Evolutionary conservation across 164 flowering plant genomes (phyloP).

Genomic region (Nymphaea colorata): DNA sequence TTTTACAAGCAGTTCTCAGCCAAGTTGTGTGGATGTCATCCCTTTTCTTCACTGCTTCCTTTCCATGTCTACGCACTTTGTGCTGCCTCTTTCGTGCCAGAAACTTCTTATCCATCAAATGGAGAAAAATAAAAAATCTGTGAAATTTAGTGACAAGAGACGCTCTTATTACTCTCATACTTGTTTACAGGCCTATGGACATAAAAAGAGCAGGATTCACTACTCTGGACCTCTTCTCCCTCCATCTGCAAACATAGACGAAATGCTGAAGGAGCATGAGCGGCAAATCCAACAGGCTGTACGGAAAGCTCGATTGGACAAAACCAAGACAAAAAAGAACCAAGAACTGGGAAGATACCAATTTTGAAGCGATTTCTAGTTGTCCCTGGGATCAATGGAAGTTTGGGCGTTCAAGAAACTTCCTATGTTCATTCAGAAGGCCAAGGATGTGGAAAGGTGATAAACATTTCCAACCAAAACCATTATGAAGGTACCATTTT

Average conservation of each 20-base stretch:
- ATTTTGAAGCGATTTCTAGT: conserved; percentile 23
- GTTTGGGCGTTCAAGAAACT: conserved; percentile 9
- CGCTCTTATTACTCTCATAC: neutral
- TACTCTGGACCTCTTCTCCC: conserved; percentile 90
- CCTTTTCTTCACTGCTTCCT: no score
- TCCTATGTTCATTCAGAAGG: neutral
- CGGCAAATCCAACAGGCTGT: conserved; percentile 87
- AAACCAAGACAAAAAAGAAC: conserved; percentile 27
- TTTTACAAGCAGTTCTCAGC: no score
- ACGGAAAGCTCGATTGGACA: conserved; percentile 71
- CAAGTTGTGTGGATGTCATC: no score
- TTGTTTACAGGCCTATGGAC: conserved; percentile 33
- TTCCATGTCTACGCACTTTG: no score
- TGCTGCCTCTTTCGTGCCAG: no score
- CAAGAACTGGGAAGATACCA: conserved; percentile 15
- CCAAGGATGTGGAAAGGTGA: neutral
- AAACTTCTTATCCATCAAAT: no score
- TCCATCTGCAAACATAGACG: conserved; percentile 76
- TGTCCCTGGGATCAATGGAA: conserved; percentile 15
- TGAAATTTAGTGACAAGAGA: neutral
- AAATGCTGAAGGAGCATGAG: conserved; percentile 87
- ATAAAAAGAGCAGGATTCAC: conserved; percentile 57
- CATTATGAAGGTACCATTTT: no score
- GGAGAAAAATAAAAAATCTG: neutral
- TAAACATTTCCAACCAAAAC: neutral